A percentile compares a stretch with the other conserved stretches of the same genome.
phyloP scores from a whole-genome alignment of 768 basidiomycete species.

The Boletales sp. region DNA sequence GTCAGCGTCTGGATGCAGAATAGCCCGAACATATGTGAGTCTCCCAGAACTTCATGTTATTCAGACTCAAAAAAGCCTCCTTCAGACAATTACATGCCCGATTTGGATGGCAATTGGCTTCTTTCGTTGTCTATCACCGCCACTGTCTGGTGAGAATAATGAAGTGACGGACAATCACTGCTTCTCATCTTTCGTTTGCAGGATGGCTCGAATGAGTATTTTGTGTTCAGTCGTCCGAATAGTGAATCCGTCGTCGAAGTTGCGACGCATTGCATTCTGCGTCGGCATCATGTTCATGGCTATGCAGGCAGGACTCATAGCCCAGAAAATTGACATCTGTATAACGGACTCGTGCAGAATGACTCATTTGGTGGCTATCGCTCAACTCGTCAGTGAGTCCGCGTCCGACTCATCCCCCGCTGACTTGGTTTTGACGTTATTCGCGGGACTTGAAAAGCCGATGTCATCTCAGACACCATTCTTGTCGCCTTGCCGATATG shows the following conservation, averaged over 20 bases:
- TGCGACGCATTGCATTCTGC: constrained; percentile 12
- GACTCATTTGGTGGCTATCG: constrained; percentile 10
- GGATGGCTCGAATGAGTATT: constrained; percentile 28
- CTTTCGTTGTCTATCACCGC: constrained; percentile 16
- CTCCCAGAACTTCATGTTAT: no score
- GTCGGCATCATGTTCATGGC: constrained; percentile 15
- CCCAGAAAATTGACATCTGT: constrained; percentile 19
- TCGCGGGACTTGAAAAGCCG: constrained; percentile 10
- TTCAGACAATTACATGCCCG: no score
- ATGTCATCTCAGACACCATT: constrained; percentile 17
- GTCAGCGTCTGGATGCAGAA: constrained; percentile 17
- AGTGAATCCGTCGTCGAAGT: constrained; percentile 7
- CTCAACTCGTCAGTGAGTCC: constrained; percentile 24
- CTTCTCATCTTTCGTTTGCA: neutral
- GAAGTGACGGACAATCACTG: neutral
- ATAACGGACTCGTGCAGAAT: neutral
- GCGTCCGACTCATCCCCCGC: neutral
- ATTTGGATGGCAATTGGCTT: constrained; percentile 12
- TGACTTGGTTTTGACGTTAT: neutral
- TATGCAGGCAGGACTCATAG: constrained; percentile 12
- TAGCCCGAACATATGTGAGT: constrained; percentile 7
- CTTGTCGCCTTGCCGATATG: constrained; percentile 14
- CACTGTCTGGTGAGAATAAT: constrained; percentile 18
- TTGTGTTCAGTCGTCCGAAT: constrained; percentile 24
- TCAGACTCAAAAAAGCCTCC: no score